Evolutionary conservation across 2,329 filamentous ascomycete species (phyloP).

Genomic region (Apiospora arundinis): DNA sequence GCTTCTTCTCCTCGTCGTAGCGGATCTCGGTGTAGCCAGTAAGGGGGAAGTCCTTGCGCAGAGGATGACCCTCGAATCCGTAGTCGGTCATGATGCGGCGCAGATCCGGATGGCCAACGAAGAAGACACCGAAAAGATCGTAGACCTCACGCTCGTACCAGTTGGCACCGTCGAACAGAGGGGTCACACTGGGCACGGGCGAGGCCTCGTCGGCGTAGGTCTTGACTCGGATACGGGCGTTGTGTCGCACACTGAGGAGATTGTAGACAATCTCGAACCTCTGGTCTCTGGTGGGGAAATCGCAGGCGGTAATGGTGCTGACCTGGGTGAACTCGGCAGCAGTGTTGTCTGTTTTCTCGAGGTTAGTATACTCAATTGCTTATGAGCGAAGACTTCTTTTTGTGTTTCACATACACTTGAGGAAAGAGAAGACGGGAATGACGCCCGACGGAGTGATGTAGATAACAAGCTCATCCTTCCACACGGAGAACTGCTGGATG

Average conservation of each 20-base stretch:
- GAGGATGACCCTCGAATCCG: slow-evolving; percentile 95
- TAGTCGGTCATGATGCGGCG: slow-evolving; percentile 99
- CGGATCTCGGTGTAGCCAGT: slow-evolving; percentile 98
- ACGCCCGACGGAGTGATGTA: slow-evolving; percentile 89
- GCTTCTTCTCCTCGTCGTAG: slow-evolving; percentile 99
- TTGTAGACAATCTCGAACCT: slow-evolving; percentile 99
- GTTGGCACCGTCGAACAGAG: slow-evolving; percentile 92
- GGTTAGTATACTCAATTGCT: neutral
- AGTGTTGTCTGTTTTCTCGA: slow-evolving; percentile 74
- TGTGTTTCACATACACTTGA: slow-evolving; percentile 67
- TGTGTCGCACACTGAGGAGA: slow-evolving; percentile 92
- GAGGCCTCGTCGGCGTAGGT: slow-evolving; percentile 97
- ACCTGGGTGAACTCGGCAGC: slow-evolving; percentile 96
- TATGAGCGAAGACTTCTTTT: slow-evolving; percentile 26
- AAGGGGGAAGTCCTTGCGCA: slow-evolving; percentile 97
- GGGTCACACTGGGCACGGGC: slow-evolving; percentile 86
- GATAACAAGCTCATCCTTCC: slow-evolving; percentile 98
- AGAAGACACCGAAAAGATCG: slow-evolving; percentile 97
- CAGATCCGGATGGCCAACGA: slow-evolving; percentile 91
- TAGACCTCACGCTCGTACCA: slow-evolving; percentile 99
- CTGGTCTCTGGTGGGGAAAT: slow-evolving; percentile 94
- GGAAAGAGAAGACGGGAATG: slow-evolving; percentile 89
- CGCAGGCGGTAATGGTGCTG: slow-evolving; percentile 90
- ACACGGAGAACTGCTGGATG: slow-evolving; percentile 98
- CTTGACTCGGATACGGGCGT: slow-evolving; percentile 96